Evolutionary conservation across 805 yeast species (phyloP).

Genomic region (Candida sanyiensis): DNA sequence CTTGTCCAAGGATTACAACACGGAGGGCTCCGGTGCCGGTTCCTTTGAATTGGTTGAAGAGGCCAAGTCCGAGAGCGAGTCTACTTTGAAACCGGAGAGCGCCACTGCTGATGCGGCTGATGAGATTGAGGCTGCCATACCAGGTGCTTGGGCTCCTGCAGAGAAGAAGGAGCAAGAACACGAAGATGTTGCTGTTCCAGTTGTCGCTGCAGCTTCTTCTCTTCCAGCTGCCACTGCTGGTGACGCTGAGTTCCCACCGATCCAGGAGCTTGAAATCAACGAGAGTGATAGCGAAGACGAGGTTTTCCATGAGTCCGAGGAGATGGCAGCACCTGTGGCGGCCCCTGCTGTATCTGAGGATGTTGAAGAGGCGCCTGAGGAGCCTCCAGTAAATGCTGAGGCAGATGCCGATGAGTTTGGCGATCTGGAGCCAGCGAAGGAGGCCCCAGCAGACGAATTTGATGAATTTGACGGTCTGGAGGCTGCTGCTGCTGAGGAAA

Average conservation of each 20-base stretch:
- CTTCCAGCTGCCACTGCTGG: conserved; percentile 5
- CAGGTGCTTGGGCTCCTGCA: conserved; percentile 25
- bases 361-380: conserved; percentile 14
- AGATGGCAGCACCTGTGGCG: no score
- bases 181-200: conserved; percentile 10
- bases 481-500: conserved; percentile 34
- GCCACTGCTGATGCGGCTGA: conserved; percentile 14
- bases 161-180: background rate
- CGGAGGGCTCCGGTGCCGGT: conserved; percentile 24
- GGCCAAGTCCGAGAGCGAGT: conserved; percentile 17
- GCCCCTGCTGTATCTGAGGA: no score
- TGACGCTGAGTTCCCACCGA: conserved; percentile 57
- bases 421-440: conserved; percentile 6
- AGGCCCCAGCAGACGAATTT: conserved; percentile 26
- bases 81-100: conserved; percentile 8
- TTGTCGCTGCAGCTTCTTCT: conserved; percentile 14
- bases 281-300: conserved; percentile 42
- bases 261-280: conserved; percentile 46
- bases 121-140: conserved; percentile 23
- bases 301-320: conserved; percentile 39
- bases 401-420: conserved; percentile 2
- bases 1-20: conserved; percentile 24
- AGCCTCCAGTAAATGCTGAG: background rate
- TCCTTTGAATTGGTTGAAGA: conserved; percentile 8
- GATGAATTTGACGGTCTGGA: conserved; percentile 41